Conservation (phyloP, 2,329 filamentous ascomycete species). For the Ampelomyces quisqualis region DNA sequence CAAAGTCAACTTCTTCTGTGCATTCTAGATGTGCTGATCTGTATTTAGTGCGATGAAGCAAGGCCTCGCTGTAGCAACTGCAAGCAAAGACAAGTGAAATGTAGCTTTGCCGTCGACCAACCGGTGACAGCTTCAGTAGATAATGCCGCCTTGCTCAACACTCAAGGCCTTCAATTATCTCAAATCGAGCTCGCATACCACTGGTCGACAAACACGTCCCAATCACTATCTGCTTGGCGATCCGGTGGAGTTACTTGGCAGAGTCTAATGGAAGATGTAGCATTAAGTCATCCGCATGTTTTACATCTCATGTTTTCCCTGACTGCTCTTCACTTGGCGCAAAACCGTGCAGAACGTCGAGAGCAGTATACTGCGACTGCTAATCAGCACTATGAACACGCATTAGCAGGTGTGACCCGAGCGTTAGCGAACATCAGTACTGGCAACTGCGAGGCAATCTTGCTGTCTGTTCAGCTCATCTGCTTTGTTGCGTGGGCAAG, state of each 20-base stretch:
- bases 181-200: constrained; percentile 33
- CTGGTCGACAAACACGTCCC: constrained; percentile 29
- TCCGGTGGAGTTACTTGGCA: constrained; percentile 17
- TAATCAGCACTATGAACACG: constrained; percentile 26
- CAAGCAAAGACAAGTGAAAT: constrained; percentile 22
- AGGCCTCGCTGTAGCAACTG: constrained; percentile 32
- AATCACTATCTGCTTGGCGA: constrained; percentile 20
- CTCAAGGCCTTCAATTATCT: constrained; percentile 10
- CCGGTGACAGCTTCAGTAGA: background rate
- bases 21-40: constrained; percentile 2
- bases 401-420: constrained; percentile 21
- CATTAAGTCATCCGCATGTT: constrained; percentile 17
- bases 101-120: constrained; percentile 17
- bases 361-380: constrained; percentile 20
- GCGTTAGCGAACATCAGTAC: constrained; percentile 21
- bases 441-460: constrained; percentile 27
- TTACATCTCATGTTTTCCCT: constrained; percentile 29
- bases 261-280: constrained; percentile 21
- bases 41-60: constrained; percentile 29
- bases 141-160: background rate
- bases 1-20: too few species aligned
- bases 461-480: constrained; percentile 27
- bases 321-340: constrained; percentile 29
- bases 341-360: constrained; percentile 19
- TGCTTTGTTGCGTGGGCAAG: constrained; percentile 29